These are phyloP conservation scores for Kwoniella shandongensis DNA, from an alignment of 768 basidiomycete genomes.

Conservation along the genomic window DNA sequence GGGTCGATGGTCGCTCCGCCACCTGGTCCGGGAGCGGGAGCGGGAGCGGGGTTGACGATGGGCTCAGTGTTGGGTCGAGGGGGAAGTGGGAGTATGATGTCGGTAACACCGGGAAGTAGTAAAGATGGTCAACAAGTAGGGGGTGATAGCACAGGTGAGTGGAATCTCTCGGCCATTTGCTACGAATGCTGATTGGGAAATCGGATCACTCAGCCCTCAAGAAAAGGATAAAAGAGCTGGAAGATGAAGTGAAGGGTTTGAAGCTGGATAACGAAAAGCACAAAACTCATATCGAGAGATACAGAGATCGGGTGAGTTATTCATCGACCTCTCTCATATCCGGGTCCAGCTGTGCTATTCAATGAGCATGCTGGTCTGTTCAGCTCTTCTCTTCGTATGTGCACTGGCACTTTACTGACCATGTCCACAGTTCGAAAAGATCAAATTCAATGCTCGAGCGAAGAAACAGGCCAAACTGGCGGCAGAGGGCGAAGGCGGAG, in stretches of 20 bases:
- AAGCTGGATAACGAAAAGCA: constrained; percentile 46
- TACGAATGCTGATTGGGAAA: not conserved
- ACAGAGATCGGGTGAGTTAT: constrained; percentile 40
- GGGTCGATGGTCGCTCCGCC: not conserved
- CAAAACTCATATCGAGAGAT: constrained; percentile 32
- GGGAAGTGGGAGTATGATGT: not conserved
- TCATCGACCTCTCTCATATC: not conserved
- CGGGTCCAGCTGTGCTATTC: not conserved
- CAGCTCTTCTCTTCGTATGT: not conserved
- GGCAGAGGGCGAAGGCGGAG: constrained; percentile 5
- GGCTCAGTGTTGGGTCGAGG: not conserved
- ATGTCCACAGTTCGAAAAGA: constrained; percentile 32
- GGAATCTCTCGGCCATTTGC: not conserved
- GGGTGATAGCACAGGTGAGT: not conserved
- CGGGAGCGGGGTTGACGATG: not conserved
- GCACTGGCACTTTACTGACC: not conserved
- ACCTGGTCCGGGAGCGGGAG: not conserved
- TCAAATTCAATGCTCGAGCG: constrained; percentile 38
- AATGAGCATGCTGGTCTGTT: not conserved
- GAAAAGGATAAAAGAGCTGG: constrained; percentile 37
- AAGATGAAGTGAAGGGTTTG: constrained; percentile 38
- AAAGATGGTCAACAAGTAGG: not conserved
- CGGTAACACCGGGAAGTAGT: not conserved
- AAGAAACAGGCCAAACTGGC: constrained; percentile 43
- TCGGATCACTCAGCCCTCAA: constrained; percentile 5